A percentile compares a stretch with the other conserved stretches of the same genome.
Evolutionary conservation across 2,329 filamentous ascomycete genomes (phyloP).

Genomic region (Aschersonia sp.): DNA sequence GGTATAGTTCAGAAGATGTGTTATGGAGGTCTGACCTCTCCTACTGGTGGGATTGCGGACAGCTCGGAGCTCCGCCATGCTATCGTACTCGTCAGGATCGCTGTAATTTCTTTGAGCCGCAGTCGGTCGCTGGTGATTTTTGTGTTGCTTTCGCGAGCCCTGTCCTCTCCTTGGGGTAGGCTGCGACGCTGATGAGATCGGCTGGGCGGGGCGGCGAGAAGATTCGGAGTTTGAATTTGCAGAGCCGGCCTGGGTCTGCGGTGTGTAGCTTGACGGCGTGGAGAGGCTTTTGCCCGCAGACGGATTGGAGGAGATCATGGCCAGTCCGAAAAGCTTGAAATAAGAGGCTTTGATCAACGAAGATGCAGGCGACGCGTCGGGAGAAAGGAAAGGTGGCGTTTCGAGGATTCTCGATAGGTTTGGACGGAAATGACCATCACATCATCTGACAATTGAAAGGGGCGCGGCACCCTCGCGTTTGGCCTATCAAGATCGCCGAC

Average conservation of each 20-base stretch:
- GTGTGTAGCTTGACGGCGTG: constrained; percentile 23
- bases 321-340: constrained; percentile 3
- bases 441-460: neutral
- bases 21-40: constrained; percentile 92
- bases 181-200: constrained; percentile 15
- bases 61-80: constrained; percentile 62
- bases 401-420: neutral
- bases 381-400: no score
- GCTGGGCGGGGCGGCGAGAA: constrained; percentile 29
- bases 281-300: constrained; percentile 37
- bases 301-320: constrained; percentile 19
- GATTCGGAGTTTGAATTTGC: constrained; percentile 33
- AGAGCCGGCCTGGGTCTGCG: constrained; percentile 25
- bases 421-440: neutral
- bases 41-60: constrained; percentile 47
- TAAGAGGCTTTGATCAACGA: no score
- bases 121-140: constrained; percentile 59
- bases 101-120: constrained; percentile 18
- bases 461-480: neutral
- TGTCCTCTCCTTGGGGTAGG: constrained; percentile 59
- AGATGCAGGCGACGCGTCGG: no score
- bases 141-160: constrained; percentile 65
- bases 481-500: no score
- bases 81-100: constrained; percentile 62
- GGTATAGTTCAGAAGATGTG: constrained; percentile 86